A percentile compares a stretch with the other conserved stretches of the same genome.
Conservation (phyloP, 139 green algal genomes). For the Astrephomene gubernaculifera region DNA sequence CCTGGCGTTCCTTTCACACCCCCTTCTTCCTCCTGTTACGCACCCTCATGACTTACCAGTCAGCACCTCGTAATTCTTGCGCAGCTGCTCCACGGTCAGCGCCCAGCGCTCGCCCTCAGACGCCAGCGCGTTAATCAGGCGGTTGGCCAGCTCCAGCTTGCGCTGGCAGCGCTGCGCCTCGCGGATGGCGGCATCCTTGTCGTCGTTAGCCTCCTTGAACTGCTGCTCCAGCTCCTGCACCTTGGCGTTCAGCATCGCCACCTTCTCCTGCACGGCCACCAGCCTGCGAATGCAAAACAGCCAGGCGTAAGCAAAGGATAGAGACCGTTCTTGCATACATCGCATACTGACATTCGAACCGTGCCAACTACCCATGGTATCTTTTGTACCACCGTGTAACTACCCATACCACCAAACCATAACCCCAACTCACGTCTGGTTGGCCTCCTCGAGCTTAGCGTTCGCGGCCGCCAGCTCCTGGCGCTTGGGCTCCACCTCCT, state of each 20-base stretch:
- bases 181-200: conserved; percentile 87
- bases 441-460: conserved; percentile 82
- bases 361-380: too few species aligned
- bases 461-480: conserved; percentile 89
- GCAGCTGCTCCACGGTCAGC: conserved; percentile 79
- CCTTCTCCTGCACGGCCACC: conserved; percentile 68
- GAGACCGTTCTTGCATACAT: too few species aligned
- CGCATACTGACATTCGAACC: too few species aligned
- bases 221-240: conserved; percentile 84
- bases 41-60: too few species aligned
- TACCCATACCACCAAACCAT: too few species aligned
- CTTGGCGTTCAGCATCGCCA: conserved; percentile 52
- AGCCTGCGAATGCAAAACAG: too few species aligned
- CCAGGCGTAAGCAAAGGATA: neutral
- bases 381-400: too few species aligned
- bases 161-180: conserved; percentile 80
- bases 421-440: conserved; percentile 53
- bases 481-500: conserved; percentile 87
- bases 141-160: conserved; percentile 88
- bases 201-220: conserved; percentile 81
- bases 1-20: too few species aligned
- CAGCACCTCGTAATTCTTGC: conserved; percentile 78
- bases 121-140: conserved; percentile 88
- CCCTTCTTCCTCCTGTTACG: too few species aligned
- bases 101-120: conserved; percentile 87